Conservation (phyloP, 768 basidiomycete species). For the Russula sp. region DNA sequence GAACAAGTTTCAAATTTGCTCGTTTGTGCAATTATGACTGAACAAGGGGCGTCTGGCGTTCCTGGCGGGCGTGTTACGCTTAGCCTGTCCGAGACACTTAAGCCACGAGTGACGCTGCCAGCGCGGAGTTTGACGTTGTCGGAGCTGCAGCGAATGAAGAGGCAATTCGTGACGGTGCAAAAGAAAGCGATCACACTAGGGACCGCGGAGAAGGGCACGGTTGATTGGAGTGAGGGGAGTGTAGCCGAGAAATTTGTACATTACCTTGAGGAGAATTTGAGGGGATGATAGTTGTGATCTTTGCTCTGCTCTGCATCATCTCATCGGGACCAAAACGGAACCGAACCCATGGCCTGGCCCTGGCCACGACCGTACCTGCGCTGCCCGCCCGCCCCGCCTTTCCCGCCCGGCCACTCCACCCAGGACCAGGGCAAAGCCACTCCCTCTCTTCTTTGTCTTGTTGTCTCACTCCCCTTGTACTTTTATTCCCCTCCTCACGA, state of each 20-base stretch:
- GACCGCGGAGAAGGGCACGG: slow-evolving; percentile 64
- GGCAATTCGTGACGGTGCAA: slow-evolving; percentile 87
- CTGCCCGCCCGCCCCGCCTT: neutral
- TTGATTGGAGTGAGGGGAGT: slow-evolving; percentile 71
- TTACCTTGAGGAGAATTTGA: slow-evolving; percentile 67
- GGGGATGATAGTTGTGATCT: slow-evolving; percentile 13
- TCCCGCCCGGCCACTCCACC: too few species aligned
- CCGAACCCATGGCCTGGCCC: neutral
- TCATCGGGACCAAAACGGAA: neutral
- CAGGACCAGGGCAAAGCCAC: neutral
- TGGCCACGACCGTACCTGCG: neutral
- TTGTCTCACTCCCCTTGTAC: neutral
- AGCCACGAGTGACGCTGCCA: slow-evolving; percentile 54
- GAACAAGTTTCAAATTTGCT: slow-evolving; percentile 68
- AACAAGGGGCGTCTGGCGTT: slow-evolving; percentile 47
- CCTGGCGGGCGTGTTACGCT: slow-evolving; percentile 48
- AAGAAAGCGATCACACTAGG: slow-evolving; percentile 84
- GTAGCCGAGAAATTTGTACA: slow-evolving; percentile 61
- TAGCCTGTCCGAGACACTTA: slow-evolving; percentile 35
- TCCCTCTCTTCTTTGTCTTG: neutral
- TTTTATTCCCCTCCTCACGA: slow-evolving; percentile 7
- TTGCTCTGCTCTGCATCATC: neutral
- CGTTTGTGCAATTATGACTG: slow-evolving; percentile 63
- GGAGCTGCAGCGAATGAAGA: slow-evolving; percentile 81
- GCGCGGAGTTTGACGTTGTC: slow-evolving; percentile 69